Evolutionary conservation across 225 moss, liverwort and hornwort genomes (phyloP).

Genomic region (Antitrichia curtipendula): DNA sequence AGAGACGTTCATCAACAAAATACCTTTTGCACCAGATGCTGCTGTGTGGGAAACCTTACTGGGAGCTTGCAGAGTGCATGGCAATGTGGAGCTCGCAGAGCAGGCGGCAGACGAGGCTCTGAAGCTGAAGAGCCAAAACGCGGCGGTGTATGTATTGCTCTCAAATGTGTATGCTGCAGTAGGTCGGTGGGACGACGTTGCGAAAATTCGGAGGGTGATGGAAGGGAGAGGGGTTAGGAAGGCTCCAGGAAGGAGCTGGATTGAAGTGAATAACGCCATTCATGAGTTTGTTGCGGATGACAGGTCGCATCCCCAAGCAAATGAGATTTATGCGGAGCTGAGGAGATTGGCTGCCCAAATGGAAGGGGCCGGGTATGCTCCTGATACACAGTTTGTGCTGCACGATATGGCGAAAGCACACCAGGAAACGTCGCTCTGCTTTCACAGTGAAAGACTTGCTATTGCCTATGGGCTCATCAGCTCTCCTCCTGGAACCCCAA

Average conservation of each 20-base stretch:
- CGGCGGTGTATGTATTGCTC: slow-evolving; percentile 30
- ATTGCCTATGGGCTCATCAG: slow-evolving; percentile 43
- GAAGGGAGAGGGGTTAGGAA: slow-evolving; percentile 26
- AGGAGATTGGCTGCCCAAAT: slow-evolving; percentile 4
- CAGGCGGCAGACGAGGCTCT: slow-evolving; percentile 14
- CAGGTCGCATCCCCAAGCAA: slow-evolving; percentile 22
- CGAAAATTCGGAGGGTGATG: slow-evolving; percentile 28
- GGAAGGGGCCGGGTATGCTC: slow-evolving; percentile 27
- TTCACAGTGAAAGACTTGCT: slow-evolving; percentile 43
- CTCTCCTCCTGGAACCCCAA: slow-evolving; percentile 28
- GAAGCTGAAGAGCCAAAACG: slow-evolving; percentile 13
- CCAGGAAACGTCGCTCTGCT: slow-evolving; percentile 21
- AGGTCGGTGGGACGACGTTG: slow-evolving; percentile 37
- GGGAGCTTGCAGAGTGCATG: slow-evolving; percentile 40
- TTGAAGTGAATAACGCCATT: slow-evolving; percentile 25
- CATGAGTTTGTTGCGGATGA: slow-evolving; percentile 45
- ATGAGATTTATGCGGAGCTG: slow-evolving; percentile 20
- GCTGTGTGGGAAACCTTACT: slow-evolving; percentile 39
- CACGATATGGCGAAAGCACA: slow-evolving; percentile 20
- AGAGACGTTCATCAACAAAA: slow-evolving; percentile 1
- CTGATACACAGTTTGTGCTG: slow-evolving; percentile 20
- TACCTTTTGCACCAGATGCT: slow-evolving; percentile 11
- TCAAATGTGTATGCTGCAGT: slow-evolving; percentile 45
- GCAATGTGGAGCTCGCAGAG: slow-evolving; percentile 29
- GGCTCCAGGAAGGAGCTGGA: slow-evolving; percentile 36